Base-by-base conservation (phyloP, 2,329 filamentous ascomycete genomes). In the Neoscytalidium dimidiatum region DNA sequence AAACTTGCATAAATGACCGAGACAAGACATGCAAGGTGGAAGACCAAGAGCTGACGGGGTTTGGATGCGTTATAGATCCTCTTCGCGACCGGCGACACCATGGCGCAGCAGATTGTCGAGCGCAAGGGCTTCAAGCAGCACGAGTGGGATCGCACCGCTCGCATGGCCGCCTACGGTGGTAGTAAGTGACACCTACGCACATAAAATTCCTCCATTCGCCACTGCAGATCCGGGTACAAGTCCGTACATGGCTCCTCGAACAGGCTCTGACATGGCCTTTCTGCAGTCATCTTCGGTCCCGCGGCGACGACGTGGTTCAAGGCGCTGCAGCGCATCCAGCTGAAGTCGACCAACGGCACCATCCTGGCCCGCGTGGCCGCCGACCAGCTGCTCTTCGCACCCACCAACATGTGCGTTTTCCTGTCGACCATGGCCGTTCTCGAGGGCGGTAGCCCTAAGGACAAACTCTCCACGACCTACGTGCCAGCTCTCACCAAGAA, bases 21-120 rank as follows among this genome's bases (percentile, higher is more conserved):
- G 38, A 65, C 43, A 52, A 29, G 53, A 23, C 53, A 58, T 8
- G 21, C 35, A 29, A 19, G 21, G 19, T 23, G 26, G 21, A 23
- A 33, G 21, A 60, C 6, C 14, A 44, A 33, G 48, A 48, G 56
- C 48, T 66, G 31, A 60, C 14, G 23, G 38, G 41, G 8, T 52
- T 13, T 35, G 51, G 68, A 35, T 46, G 9, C 46, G 11, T 35
- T 23, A 21, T 68, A 88, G 86, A 77, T 98, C 66, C 89, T 99
- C 68, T 99, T 98, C 77, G 94, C 91, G 66, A 92, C 93, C 14
- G 95, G 95, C 72, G 95, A 99, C 81, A 84, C 90, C 67, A 89
- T 96, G 70, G 92, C 95, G 41, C 95, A 99, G 80, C 94, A 98
- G 80, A 84, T 88, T 38, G 91, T 99, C 66, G 94, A 98, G 81